A percentile compares a stretch with the other conserved stretches of the same genome.
Evolutionary conservation across 2,329 filamentous ascomycete genomes (phyloP).

Genomic region (Sporothrix curviconia): DNA sequence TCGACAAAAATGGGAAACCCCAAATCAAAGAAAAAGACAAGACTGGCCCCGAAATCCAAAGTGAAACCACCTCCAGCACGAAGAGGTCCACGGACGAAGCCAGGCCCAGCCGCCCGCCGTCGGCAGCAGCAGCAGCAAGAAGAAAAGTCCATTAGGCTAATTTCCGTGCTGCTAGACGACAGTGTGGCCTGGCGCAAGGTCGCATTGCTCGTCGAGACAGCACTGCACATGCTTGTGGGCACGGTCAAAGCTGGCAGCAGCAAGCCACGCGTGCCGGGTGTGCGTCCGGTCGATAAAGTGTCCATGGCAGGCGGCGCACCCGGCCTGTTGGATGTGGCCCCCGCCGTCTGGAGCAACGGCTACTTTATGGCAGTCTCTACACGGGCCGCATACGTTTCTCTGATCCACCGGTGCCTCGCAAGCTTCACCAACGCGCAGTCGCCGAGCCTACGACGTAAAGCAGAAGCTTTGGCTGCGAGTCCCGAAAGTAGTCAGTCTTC

Average conservation of each 20-base stretch:
- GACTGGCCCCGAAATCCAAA: not conserved
- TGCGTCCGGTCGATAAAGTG: not conserved
- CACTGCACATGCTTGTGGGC: not conserved
- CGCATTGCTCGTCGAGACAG: not conserved
- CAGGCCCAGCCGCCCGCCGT: not conserved
- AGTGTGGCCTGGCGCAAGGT: not conserved
- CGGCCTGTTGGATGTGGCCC: slow-evolving; percentile 18
- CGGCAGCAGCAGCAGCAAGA: not conserved
- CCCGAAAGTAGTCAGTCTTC: not conserved
- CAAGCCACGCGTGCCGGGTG: not conserved
- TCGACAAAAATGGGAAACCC: not conserved
- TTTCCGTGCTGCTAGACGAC: not conserved
- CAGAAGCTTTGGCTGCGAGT: not conserved
- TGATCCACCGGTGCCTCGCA: slow-evolving; percentile 13
- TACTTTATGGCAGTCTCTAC: slow-evolving; percentile 18
- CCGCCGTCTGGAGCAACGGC: slow-evolving; percentile 19
- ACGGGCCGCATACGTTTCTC: slow-evolving; percentile 7
- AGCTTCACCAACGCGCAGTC: slow-evolving; percentile 16
- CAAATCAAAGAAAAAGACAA: not conserved
- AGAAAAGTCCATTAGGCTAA: too few relatives aligned
- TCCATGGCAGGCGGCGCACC: not conserved
- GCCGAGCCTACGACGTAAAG: slow-evolving; percentile 14
- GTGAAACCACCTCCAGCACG: not conserved
- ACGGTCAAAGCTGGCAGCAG: slow-evolving; percentile 11
- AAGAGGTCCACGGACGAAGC: not conserved